These are phyloP conservation scores for Rhodamnia rubescens DNA, from an alignment of 345 rosid species.

Conservation along the genomic window DNA sequence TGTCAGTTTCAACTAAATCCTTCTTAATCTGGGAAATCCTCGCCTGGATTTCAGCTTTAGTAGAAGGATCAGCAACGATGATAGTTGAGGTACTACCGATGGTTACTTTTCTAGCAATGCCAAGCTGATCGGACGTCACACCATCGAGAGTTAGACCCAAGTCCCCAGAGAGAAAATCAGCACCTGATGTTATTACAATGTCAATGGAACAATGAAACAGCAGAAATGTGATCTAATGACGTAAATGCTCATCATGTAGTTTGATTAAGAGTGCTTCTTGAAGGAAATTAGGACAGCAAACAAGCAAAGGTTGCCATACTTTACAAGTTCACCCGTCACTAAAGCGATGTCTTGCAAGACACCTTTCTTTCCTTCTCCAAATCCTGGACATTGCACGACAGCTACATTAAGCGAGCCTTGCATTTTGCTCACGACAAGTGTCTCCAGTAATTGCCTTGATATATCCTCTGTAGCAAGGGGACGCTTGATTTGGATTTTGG, in stretches of 20 bases:
- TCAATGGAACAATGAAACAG: not conserved
- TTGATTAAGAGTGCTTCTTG: not conserved
- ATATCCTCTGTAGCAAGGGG: conserved; percentile 75
- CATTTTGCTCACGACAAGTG: conserved; percentile 58
- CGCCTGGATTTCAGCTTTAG: conserved; percentile 76
- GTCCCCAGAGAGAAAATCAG: conserved; percentile 74
- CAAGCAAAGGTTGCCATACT: not conserved
- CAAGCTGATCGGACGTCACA: conserved; percentile 80
- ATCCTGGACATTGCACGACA: conserved; percentile 75
- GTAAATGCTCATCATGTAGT: not conserved
- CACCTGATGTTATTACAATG: conserved; percentile 27
- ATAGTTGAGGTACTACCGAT: conserved; percentile 64
- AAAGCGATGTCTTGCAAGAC: conserved; percentile 83
- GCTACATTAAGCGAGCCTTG: conserved; percentile 73
- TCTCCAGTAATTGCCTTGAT: conserved; percentile 52
- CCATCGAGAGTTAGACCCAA: conserved; percentile 39
- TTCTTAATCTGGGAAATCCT: conserved; percentile 80
- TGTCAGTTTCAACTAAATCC: conserved; percentile 77
- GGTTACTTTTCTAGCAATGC: conserved; percentile 58
- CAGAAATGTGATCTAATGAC: not conserved
- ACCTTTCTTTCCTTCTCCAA: conserved; percentile 69
- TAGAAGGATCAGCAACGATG: conserved; percentile 65
- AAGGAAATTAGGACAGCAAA: not conserved
- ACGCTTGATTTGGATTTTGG: conserved; percentile 72
- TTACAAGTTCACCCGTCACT: conserved; percentile 46